Evolutionary conservation across 169 alveolate genomes (phyloP).

Genomic region (Plasmodium coatneyi): DNA sequence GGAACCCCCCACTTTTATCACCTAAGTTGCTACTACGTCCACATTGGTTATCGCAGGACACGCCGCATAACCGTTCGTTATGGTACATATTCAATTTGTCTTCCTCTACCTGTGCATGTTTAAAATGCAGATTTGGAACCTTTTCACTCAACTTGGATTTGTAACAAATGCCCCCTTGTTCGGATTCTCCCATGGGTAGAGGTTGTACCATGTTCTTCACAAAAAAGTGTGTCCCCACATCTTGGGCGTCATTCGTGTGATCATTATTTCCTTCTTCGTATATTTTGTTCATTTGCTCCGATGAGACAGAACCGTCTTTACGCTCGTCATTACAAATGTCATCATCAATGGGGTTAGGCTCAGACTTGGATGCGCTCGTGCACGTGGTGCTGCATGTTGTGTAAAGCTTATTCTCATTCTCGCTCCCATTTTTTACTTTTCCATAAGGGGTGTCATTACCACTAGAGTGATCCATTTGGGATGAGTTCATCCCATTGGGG

Average conservation of each 20-base stretch:
- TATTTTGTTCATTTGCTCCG: not conserved
- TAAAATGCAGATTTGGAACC: not conserved
- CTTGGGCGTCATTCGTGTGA: not conserved
- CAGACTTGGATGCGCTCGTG: constrained; percentile 16
- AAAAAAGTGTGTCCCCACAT: not conserved
- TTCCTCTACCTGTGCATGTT: not conserved
- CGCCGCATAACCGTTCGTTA: not conserved
- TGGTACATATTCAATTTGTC: not conserved
- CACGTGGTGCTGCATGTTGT: constrained; percentile 25
- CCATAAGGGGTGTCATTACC: not conserved
- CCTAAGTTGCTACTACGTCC: not conserved
- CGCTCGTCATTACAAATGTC: not conserved
- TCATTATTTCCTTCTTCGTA: not conserved
- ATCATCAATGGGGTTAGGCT: not conserved
- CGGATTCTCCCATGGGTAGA: not conserved
- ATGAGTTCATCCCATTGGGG: not conserved
- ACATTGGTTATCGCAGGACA: not conserved
- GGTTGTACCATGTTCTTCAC: not conserved
- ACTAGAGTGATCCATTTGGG: not conserved
- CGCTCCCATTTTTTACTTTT: not conserved
- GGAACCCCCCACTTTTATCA: not conserved
- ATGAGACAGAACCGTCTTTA: not conserved
- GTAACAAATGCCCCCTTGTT: not conserved
- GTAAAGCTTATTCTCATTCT: not conserved
- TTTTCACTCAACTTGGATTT: not conserved